A percentile compares a stretch with the other conserved stretches of the same genome.
Conservation (phyloP, 495 filamentous ascomycete species). For the Xylona heveae region DNA sequence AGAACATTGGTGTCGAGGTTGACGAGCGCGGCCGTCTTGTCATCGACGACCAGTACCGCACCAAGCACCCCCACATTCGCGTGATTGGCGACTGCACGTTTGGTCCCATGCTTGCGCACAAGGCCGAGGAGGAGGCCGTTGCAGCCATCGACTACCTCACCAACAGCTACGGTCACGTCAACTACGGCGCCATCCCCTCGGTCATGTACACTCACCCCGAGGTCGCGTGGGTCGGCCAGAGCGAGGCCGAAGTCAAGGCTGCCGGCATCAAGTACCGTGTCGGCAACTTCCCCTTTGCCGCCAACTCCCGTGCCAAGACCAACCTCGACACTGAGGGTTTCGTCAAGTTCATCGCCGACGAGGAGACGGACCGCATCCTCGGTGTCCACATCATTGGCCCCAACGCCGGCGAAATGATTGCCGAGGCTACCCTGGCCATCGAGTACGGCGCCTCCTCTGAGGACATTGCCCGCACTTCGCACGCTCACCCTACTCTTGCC, state of each 20-base stretch:
- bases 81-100: conserved; percentile 94
- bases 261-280: conserved; percentile 73
- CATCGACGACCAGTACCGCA: conserved; percentile 97
- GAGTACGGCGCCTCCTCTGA: conserved; percentile 93
- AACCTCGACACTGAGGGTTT: conserved; percentile 92
- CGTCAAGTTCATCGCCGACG: conserved; percentile 93
- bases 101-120: conserved; percentile 97
- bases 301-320: conserved; percentile 96
- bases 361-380: conserved; percentile 87
- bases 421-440: conserved; percentile 82
- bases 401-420: conserved; percentile 98
- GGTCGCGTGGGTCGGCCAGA: conserved; percentile 96
- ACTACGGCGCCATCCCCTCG: conserved; percentile 92
- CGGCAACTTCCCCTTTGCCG: conserved; percentile 89
- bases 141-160: conserved; percentile 90
- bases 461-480: conserved; percentile 87
- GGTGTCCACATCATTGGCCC: conserved; percentile 93
- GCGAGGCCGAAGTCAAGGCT: conserved; percentile 86
- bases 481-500: conserved; percentile 88
- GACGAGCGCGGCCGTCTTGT: conserved; percentile 86
- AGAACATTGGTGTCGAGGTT: conserved; percentile 85
- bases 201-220: conserved; percentile 99
- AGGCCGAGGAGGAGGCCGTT: conserved; percentile 95
- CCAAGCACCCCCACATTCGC: conserved; percentile 88
- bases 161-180: conserved; percentile 94